These are phyloP conservation scores for Zygosaccharomyces pseudobailii DNA, from an alignment of 1,139 yeast genomes.

Conservation along the genomic window DNA sequence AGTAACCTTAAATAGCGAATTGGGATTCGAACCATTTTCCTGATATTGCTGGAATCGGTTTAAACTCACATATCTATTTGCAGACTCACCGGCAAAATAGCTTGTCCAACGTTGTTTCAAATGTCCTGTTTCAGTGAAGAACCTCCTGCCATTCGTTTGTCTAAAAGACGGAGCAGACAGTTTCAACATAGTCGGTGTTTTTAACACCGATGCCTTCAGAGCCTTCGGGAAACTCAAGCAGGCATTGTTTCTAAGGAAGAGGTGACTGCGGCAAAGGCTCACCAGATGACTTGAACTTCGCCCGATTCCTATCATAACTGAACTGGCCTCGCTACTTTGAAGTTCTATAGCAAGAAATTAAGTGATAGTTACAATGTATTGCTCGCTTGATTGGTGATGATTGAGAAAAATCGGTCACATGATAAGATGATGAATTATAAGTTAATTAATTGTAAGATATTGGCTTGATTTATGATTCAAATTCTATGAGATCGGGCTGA, in stretches of 20 bases:
- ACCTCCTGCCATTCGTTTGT: constrained; percentile 4
- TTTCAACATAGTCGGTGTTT: constrained; percentile 5
- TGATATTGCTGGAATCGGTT: constrained; percentile 33
- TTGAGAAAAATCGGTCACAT: background rate
- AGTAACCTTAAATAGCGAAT: constrained; percentile 29
- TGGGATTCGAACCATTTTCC: constrained; percentile 12
- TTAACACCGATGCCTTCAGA: constrained; percentile 14
- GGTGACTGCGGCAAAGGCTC: constrained; percentile 15
- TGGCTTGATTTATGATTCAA: constrained; percentile 9
- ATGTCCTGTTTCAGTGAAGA: constrained; percentile 11
- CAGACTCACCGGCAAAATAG: constrained; percentile 12
- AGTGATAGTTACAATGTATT: background rate
- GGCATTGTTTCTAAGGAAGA: constrained; percentile 20
- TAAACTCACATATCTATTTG: constrained; percentile 26
- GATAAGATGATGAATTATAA: background rate
- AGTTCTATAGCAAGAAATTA: background rate
- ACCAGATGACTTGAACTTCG: constrained; percentile 6
- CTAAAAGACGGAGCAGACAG: background rate
- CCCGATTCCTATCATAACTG: constrained; percentile 7
- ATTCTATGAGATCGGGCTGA: constrained; percentile 13
- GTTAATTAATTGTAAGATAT: background rate
- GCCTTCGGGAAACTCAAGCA: constrained; percentile 12
- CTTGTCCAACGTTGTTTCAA: constrained; percentile 17
- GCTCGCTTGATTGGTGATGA: background rate
- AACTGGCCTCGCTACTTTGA: background rate